Base-by-base conservation (phyloP, 73 alveolate genomes). In the Paramecium bursaria region DNA sequence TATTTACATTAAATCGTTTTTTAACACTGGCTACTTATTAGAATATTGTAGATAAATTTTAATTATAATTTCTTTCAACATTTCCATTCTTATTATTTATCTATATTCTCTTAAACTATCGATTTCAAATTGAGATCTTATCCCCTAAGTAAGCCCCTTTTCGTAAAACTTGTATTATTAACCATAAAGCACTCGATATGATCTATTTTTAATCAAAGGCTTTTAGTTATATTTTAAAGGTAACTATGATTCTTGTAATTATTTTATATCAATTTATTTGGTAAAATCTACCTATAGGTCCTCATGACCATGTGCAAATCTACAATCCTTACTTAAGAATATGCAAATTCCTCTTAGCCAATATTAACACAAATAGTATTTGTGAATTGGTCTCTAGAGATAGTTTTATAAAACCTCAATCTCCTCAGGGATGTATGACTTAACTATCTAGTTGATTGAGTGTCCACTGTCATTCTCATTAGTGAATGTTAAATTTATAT, bases 271-370 rank as follows among this genome's bases (percentile, higher is more conserved):
- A 30, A 48, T 57, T 57, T 9, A 14, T n/a, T 30, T 29, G 33
- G 27, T 29, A 27, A 57, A 57, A 57, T 57, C 14, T 13, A 57
- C 17, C 15, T 57, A 48, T 17, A 57, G 33, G 33, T 57, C 76
- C 2, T 57, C 76, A 1, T 30, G 15, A 27, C 76, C 76, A 57
- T 57, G 76, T 13, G 76, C 76, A 30, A 57, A 57, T 26, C 76
- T 23, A 30, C 76, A 57, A 7, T 57, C 49, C 15, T 57, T 57
- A 25, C 15, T 57, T 57, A 30, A 22, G n/a, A 57, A 57, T 10
- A 26, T 57, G 26, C 76, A 57, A 57, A 57, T 57, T 0, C 76
- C 76, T 57, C 76, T 57, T 26, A 57, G 26, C 76, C 76, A 57
- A 57, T 57, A 57, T 29, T 57, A 57, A 30, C 76, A 57, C 14